These are phyloP conservation scores for Diaporthe citri DNA, from an alignment of 2,329 filamentous ascomycete genomes.

Conservation along the genomic window DNA sequence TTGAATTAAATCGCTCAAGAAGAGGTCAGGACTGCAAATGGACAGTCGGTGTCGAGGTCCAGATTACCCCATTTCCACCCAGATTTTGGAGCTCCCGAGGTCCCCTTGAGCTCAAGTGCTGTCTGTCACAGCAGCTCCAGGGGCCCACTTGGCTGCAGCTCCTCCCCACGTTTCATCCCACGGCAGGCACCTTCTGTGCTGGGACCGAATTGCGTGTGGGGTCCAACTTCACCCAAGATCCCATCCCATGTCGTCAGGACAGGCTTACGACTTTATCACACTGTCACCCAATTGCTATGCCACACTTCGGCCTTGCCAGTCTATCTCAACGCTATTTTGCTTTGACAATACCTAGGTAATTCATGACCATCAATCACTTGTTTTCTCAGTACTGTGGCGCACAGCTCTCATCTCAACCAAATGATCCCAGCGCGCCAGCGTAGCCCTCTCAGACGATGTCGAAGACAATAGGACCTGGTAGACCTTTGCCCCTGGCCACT, in stretches of 20 bases:
- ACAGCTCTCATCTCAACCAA: background rate
- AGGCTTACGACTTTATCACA: background rate
- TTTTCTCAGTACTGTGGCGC: too few species aligned
- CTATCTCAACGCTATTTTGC: background rate
- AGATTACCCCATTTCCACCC: slow-evolving; percentile 14
- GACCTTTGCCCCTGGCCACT: background rate
- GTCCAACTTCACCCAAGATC: background rate
- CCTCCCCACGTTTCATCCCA: slow-evolving; percentile 23
- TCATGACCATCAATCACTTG: too few species aligned
- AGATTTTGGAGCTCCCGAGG: slow-evolving; percentile 32
- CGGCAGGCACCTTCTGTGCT: slow-evolving; percentile 14
- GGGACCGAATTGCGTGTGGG: background rate
- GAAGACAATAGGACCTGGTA: background rate
- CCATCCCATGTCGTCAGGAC: background rate
- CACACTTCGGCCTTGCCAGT: background rate
- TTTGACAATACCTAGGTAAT: too few species aligned
- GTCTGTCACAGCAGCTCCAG: slow-evolving; percentile 8
- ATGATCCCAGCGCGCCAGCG: background rate
- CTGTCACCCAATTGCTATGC: background rate
- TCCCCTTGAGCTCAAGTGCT: slow-evolving; percentile 4
- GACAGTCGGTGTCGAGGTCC: slow-evolving; percentile 16
- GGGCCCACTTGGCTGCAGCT: slow-evolving; percentile 19
- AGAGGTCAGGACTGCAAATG: slow-evolving; percentile 26
- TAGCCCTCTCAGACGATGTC: background rate
- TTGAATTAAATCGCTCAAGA: slow-evolving; percentile 36